Evolutionary conservation across 2,329 filamentous ascomycete species (phyloP), one percentile per base, ranked within the genome.

Genomic region (Leptographium procerum): DNA sequence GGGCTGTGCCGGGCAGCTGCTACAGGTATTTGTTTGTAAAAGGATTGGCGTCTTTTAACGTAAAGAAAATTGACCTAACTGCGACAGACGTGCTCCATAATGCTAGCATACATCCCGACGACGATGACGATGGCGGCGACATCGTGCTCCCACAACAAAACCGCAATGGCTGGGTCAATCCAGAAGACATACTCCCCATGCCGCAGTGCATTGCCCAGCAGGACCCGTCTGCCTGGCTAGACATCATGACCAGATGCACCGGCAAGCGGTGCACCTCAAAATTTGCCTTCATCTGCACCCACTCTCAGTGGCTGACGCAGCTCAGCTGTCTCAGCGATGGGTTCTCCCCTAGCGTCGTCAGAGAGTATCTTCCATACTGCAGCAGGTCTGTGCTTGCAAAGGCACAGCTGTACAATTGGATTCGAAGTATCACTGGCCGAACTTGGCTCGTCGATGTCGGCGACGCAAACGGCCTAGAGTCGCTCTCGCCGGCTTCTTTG

Each of bases 121-220:
- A 13, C 3, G 51, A 36, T 36, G 31, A 11, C 24, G 31, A 34
- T 36, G 51, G 19, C 3, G 51, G 24, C 24, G 31, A 11, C 13
- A 29, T 11, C 11, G 4, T 54, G 5, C 1, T 28, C 7, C 52
- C 52, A 11, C 31, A 28, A 43, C 22, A 31, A 7, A 56, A 56
- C 14, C 43, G 22, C 19, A 14, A 56, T 34, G 54, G 54, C 28
- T 56, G 54, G 54, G 54, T 56, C 28, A 56, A 56, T 29, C 54
- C 54, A 3, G 54, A 48, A 47, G 54, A 56, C 40, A 5, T 56
- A 7, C 3, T 28, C 13, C 54, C 54, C 13, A 56, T 56, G 54
- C 54, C 54, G n/a, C 54, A 47, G 43, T 56, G 54, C 43, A 47
- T 56, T 8, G 54, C 54, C 40, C 54, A 56, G 54, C 54, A 56